Evolutionary conservation across 768 basidiomycete species (phyloP).

Genomic region (Suillus fuscotomentosus): DNA sequence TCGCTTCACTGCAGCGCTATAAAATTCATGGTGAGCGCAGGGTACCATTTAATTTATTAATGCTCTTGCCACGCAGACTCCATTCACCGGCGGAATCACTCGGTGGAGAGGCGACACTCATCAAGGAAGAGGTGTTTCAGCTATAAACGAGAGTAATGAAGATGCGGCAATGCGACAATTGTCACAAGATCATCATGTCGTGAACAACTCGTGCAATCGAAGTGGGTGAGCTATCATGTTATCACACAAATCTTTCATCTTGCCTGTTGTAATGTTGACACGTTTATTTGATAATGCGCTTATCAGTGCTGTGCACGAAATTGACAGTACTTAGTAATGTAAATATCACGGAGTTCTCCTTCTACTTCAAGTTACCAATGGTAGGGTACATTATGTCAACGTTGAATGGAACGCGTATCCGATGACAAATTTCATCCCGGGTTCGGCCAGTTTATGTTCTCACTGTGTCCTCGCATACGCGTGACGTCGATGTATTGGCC

Average conservation of each 20-base stretch:
- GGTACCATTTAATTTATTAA: neutral
- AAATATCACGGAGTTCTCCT: neutral
- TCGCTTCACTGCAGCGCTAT: neutral
- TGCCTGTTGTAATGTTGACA: neutral
- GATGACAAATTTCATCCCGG: constrained; percentile 42
- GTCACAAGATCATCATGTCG: neutral
- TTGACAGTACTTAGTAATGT: neutral
- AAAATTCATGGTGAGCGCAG: neutral
- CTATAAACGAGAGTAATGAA: neutral
- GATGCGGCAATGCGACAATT: neutral
- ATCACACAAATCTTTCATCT: neutral
- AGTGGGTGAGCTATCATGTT: neutral
- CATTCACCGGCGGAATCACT: neutral
- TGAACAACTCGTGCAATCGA: neutral
- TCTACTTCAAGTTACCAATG: neutral
- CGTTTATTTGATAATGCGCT: neutral
- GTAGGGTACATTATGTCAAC: neutral
- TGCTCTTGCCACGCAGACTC: neutral
- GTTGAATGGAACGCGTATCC: neutral
- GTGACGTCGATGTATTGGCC: constrained; percentile 78
- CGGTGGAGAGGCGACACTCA: neutral
- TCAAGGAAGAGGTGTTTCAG: neutral
- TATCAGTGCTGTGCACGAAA: constrained; percentile 7
- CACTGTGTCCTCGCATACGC: constrained; percentile 51
- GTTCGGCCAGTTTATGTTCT: constrained; percentile 69